These are phyloP conservation scores for Penicillium subrubescens DNA, from an alignment of 495 filamentous ascomycete genomes.

Conservation along the genomic window DNA sequence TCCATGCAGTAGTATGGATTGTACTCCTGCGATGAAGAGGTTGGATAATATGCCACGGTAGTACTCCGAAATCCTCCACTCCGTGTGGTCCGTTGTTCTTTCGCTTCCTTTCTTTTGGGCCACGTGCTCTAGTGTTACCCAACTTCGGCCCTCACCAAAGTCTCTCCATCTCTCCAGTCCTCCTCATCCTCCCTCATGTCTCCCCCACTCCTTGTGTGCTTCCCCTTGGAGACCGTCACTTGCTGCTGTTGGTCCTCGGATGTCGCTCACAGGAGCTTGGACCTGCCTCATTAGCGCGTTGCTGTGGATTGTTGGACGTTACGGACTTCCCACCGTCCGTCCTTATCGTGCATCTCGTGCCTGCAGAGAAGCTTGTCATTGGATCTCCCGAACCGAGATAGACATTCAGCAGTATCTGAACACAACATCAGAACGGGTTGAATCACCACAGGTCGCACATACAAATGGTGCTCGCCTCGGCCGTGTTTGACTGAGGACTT, in stretches of 20 bases:
- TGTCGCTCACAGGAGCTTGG: not conserved
- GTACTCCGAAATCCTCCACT: too few relatives aligned
- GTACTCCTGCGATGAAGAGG: too few relatives aligned
- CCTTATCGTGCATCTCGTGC: conserved; percentile 1
- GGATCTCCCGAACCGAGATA: not conserved
- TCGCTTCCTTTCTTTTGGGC: not conserved
- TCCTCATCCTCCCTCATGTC: not conserved
- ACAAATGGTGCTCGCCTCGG: not conserved
- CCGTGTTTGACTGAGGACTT: not conserved
- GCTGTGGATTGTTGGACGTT: not conserved
- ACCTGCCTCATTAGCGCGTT: not conserved
- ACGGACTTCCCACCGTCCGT: conserved; percentile 13
- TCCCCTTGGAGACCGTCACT: not conserved
- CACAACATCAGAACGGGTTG: too few relatives aligned
- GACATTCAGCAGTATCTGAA: not conserved
- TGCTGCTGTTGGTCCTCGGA: not conserved
- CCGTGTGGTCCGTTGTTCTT: too few relatives aligned
- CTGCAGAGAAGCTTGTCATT: conserved; percentile 8
- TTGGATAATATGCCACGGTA: too few relatives aligned
- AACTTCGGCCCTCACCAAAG: not conserved
- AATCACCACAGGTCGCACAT: not conserved
- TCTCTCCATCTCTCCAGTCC: not conserved
- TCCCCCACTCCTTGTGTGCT: not conserved
- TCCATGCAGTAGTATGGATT: too few relatives aligned
- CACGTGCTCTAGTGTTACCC: not conserved